Base-by-base conservation (phyloP, 306 rosid genomes). In the Trifolium subterraneum region DNA sequence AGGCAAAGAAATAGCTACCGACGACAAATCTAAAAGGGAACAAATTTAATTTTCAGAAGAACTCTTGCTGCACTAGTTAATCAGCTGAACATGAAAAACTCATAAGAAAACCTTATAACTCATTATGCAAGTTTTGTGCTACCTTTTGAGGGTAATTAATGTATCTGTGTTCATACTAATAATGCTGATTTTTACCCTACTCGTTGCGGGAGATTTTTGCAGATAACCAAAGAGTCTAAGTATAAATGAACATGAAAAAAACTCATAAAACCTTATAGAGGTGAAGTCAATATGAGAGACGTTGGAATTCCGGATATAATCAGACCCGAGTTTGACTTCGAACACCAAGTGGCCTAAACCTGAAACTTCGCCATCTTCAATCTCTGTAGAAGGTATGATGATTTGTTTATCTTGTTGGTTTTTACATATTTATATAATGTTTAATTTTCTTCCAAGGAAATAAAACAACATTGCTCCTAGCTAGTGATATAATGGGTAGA, bases 311-410 rank as follows among this genome's bases (percentile, higher is more conserved):
- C 97, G 92, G 69, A 88, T 86, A 78, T 89, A 93, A 88, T 94
- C 98, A 8, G 94, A 84, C 41, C 98, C 97, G 35, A 94, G 96
- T 63, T 74, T 83, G n/a, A n/a, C n/a, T n/a, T n/a, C n/a, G n/a
- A n/a, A n/a, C n/a, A n/a, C n/a, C n/a, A n/a, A n/a, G n/a, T n/a
- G n/a, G n/a, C n/a, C n/a, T n/a, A n/a, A n/a, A n/a, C n/a, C n/a
- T n/a, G n/a, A n/a, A n/a, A n/a, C n/a, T n/a, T n/a, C n/a, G n/a
- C n/a, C n/a, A n/a, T n/a, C n/a, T n/a, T n/a, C n/a, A n/a, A n/a
- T n/a, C n/a, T n/a, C n/a, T n/a, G n/a, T n/a, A n/a, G n/a, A n/a
- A n/a, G n/a, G n/a, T n/a, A n/a, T n/a, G n/a, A n/a, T n/a, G n/a
- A n/a, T n/a, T n/a, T n/a, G n/a, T n/a, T n/a, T n/a, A n/a, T n/a